phyloP scores from a whole-genome alignment of 108 stramenopile species.

The Nannochloropsis gaditana region DNA sequence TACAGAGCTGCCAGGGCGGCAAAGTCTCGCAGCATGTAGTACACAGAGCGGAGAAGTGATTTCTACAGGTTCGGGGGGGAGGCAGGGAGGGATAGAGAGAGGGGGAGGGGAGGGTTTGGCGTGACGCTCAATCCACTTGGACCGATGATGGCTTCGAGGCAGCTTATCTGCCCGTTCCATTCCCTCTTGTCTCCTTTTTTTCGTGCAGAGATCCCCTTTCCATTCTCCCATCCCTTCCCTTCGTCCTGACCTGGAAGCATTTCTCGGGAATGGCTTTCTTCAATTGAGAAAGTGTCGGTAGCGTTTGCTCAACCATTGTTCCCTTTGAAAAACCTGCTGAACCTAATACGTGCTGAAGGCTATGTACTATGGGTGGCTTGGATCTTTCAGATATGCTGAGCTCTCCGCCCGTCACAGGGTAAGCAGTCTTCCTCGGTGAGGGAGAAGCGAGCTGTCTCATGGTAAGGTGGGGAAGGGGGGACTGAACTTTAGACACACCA shows the following conservation, averaged over 20 bases:
- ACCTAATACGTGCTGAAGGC: no score
- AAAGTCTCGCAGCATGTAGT: slow-evolving; percentile 56
- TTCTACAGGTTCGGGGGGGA: slow-evolving; percentile 42
- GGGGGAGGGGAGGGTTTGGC: not conserved
- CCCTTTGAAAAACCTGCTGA: no score
- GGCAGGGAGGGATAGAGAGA: not conserved
- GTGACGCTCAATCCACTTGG: not conserved
- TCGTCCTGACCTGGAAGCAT: not conserved
- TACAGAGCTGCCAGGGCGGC: slow-evolving; percentile 27
- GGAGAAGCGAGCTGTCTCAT: no score
- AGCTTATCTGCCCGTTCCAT: not conserved
- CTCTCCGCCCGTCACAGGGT: no score
- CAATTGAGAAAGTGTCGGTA: not conserved
- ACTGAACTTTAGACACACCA: no score
- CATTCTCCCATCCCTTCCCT: not conserved
- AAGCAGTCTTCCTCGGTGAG: no score
- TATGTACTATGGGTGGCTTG: no score
- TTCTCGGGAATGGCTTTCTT: slow-evolving; percentile 20
- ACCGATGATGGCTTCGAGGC: not conserved
- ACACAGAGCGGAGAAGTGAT: slow-evolving; percentile 42
- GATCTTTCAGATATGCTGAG: no score
- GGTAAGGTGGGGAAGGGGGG: no score
- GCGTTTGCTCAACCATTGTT: not conserved
- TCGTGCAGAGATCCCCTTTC: not conserved
- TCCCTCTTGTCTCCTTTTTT: not conserved